Evolutionary conservation across 1,284 basidiomycete genomes (phyloP), one percentile per base, ranked within the genome.

Genomic region (Vanrija sp.): DNA sequence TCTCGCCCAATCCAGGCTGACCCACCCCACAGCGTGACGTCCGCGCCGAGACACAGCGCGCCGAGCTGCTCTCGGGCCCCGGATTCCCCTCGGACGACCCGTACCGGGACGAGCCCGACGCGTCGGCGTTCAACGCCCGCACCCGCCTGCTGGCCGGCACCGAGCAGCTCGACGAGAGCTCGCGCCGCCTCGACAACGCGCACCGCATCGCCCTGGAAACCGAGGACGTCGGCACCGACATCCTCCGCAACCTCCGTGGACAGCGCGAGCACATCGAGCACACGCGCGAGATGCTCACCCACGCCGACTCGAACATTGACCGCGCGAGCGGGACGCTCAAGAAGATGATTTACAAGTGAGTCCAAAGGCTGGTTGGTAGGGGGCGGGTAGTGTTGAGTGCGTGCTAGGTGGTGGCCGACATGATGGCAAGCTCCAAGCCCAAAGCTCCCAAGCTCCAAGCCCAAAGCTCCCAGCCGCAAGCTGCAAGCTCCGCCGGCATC

Each of bases 211-310:
- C 95, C 7, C 79, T 98, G 25, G 94, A 98, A 80, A 98, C 96
- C 9, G 96, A 98, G 78, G 86, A 91, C 67, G 86, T 98, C 38
- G 96, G 96, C 10, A 86, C 92, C 14, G 92, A 92, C 65, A 98
- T 99, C 67, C 73, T 99, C 60, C 76, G 86, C 66, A 92, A 89
- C 69, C 80, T 99, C 60, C 79, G 92, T 49, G 80, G 83, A 3
- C 96, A 99, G 78, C 79, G 96, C 61, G 96, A 98, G 73, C 93
- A 95, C 78, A 94, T 98, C 63, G 89, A 96, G 79, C 89, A 96
- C 71, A 85, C 94, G 19, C 81, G 95, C 67, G 89, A 92, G 77
- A 74, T 67, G 79, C 77, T 84, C 38, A 76, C 78, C 39, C 77
- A 80, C 55, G 83, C 83, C 9, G 83, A 84, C 59, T 73, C 77